A percentile compares a stretch with the other conserved stretches of the same genome.
These are phyloP conservation scores for Croton laevigatus DNA, from an alignment of 441 rosid species.

Conservation along the genomic window DNA sequence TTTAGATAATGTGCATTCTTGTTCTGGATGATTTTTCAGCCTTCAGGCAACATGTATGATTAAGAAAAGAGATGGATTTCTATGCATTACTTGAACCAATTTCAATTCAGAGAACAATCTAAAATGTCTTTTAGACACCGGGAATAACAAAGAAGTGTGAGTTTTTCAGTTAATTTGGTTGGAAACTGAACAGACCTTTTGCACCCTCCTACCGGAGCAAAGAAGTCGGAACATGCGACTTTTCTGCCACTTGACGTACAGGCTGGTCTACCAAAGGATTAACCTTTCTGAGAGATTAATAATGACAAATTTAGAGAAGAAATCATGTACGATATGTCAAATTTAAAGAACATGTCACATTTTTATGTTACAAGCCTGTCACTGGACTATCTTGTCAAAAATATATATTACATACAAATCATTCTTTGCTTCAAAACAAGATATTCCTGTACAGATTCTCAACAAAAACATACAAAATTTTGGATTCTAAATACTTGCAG, in stretches of 20 bases:
- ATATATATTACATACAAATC: constrained; percentile 8
- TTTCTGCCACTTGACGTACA: background rate
- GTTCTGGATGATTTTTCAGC: constrained; percentile 3
- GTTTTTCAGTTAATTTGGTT: too few species aligned
- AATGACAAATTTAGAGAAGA: background rate
- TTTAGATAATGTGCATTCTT: constrained; percentile 27
- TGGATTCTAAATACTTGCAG: constrained; percentile 6
- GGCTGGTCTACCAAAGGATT: background rate
- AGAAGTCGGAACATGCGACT: background rate
- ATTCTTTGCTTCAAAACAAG: constrained; percentile 6
- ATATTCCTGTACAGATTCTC: constrained; percentile 12
- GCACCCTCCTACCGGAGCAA: background rate
- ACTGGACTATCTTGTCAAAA: background rate
- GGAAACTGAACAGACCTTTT: too few species aligned
- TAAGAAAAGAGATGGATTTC: background rate
- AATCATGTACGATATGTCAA: background rate
- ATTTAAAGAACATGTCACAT: background rate
- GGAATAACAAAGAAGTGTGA: too few species aligned
- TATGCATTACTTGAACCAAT: background rate
- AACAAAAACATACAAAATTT: background rate
- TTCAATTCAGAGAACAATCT: constrained; percentile 10
- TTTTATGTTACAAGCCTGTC: background rate
- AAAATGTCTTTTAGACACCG: background rate
- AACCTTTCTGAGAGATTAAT: background rate
- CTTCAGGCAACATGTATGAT: constrained; percentile 2